Percentiles rank a stretch among this genome's conserved stretches.
Evolutionary conservation across 1,284 basidiomycete species (phyloP).

Genomic region (Naganishia sp.): DNA sequence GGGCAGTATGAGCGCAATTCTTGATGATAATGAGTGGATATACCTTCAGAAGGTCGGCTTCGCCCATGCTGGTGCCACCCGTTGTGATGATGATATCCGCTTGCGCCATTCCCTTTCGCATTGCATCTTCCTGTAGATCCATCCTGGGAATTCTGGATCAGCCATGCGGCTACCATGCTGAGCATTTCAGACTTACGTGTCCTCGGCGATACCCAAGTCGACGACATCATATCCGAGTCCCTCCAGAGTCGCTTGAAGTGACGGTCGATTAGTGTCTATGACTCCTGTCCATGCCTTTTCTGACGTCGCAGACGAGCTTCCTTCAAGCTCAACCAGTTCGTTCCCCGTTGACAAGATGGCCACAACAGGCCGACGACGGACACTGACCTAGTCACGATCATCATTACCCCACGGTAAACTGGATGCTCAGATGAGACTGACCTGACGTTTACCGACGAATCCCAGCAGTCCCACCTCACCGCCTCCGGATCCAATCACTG

Average conservation of each 20-base stretch:
- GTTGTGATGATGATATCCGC: slow-evolving; percentile 80
- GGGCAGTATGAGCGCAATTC: background rate
- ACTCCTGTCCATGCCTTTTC: slow-evolving; percentile 63
- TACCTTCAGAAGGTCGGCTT: slow-evolving; percentile 74
- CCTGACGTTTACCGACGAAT: slow-evolving; percentile 73
- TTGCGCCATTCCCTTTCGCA: slow-evolving; percentile 61
- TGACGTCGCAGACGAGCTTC: background rate
- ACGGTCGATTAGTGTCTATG: slow-evolving; percentile 81
- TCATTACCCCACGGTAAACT: too few species aligned
- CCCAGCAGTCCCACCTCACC: slow-evolving; percentile 83
- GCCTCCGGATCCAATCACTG: slow-evolving; percentile 65
- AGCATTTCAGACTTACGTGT: slow-evolving; percentile 59
- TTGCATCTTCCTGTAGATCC: slow-evolving; percentile 62
- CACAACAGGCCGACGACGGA: slow-evolving; percentile 69
- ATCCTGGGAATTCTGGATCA: slow-evolving; percentile 51
- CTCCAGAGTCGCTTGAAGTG: slow-evolving; percentile 67
- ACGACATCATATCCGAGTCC: slow-evolving; percentile 73
- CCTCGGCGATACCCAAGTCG: slow-evolving; percentile 76
- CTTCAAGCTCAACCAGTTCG: slow-evolving; percentile 70
- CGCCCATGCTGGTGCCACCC: slow-evolving; percentile 87
- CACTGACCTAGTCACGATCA: slow-evolving; percentile 59
- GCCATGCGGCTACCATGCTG: background rate
- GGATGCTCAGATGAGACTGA: slow-evolving; percentile 44
- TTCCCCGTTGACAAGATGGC: slow-evolving; percentile 83
- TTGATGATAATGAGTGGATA: background rate